Percentiles rank a stretch among this genome's conserved stretches.
Evolutionary conservation across 805 yeast species (phyloP).

Genomic region (Kluyveromyces lactis): DNA sequence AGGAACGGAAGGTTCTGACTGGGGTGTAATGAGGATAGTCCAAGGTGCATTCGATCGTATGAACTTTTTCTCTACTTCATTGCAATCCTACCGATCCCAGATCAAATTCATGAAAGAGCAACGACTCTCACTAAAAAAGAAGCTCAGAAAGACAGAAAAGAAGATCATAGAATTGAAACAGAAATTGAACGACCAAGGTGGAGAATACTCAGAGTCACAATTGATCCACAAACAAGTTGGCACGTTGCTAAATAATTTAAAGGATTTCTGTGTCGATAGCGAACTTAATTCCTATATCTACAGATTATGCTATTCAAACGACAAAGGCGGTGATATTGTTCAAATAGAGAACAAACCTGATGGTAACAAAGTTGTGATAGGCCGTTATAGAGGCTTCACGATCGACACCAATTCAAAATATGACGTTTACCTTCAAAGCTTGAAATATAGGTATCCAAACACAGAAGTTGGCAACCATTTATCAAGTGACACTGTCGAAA

Average conservation of each 20-base stretch:
- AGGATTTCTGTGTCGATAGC: slow-evolving; percentile 6
- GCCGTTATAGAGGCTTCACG: slow-evolving; percentile 11
- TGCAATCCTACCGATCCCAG: background rate
- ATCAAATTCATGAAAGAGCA: slow-evolving; percentile 2
- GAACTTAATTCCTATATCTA: slow-evolving; percentile 19
- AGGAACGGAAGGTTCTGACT: too few relatives aligned
- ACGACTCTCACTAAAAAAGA: slow-evolving; percentile 8
- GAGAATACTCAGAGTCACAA: background rate
- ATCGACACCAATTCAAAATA: slow-evolving; percentile 13
- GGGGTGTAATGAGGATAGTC: background rate
- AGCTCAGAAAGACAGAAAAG: slow-evolving; percentile 8
- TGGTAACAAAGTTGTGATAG: slow-evolving; percentile 20
- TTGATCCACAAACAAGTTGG: slow-evolving; percentile 1
- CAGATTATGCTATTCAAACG: slow-evolving; percentile 16
- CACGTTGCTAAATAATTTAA: slow-evolving; percentile 2
- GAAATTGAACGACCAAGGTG: slow-evolving; percentile 2
- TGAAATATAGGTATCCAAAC: slow-evolving; percentile 18
- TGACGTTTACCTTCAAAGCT: slow-evolving; percentile 15
- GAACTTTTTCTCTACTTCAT: background rate
- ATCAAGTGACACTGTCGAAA: slow-evolving; percentile 12
- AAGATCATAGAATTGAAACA: slow-evolving; percentile 1
- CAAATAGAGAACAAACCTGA: slow-evolving; percentile 19
- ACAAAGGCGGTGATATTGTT: slow-evolving; percentile 10
- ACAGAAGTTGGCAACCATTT: slow-evolving; percentile 19
- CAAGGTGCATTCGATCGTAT: background rate